Conservation (phyloP, 768 basidiomycete species). For the Lactarius evosmus region DNA sequence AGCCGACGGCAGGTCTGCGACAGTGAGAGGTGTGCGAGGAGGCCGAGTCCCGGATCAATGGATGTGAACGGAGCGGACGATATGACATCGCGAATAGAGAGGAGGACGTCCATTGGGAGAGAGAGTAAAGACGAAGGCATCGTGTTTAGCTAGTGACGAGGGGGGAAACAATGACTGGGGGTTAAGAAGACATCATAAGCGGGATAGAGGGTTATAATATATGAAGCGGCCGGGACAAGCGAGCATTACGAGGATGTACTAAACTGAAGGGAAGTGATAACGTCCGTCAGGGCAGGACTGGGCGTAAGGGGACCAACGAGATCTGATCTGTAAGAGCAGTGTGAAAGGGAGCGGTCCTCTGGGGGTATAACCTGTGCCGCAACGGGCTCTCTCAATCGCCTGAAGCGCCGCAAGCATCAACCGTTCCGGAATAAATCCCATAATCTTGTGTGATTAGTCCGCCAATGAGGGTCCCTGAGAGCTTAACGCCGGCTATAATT, state of each 20-base stretch:
- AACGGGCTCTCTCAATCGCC: constrained; percentile 1
- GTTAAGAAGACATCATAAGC: constrained; percentile 10
- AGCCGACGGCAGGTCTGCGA: constrained; percentile 23
- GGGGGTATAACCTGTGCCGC: constrained; percentile 15
- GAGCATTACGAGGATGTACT: constrained; percentile 10
- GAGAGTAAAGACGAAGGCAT: constrained; percentile 20
- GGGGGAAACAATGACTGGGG: constrained; percentile 10
- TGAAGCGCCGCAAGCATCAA: background rate
- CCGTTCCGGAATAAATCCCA: background rate
- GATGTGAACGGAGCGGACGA: constrained; percentile 17
- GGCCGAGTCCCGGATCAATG: constrained; percentile 21
- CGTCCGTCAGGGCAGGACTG: constrained; percentile 22
- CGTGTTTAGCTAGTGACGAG: background rate
- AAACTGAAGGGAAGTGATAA: constrained; percentile 18
- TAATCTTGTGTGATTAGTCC: background rate
- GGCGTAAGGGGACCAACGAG: constrained; percentile 11
- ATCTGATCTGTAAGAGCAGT: constrained; percentile 18
- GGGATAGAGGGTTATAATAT: constrained; percentile 13
- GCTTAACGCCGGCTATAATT: constrained; percentile 11
- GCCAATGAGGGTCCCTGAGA: constrained; percentile 1
- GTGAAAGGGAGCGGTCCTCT: constrained; percentile 3
- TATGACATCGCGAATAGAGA: constrained; percentile 28
- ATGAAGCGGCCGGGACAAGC: constrained; percentile 6
- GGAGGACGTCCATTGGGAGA: constrained; percentile 27
- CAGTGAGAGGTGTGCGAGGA: constrained; percentile 26